phyloP scores from a whole-genome alignment of 2,329 filamentous ascomycete species.

The Cordyceps farinosa region DNA sequence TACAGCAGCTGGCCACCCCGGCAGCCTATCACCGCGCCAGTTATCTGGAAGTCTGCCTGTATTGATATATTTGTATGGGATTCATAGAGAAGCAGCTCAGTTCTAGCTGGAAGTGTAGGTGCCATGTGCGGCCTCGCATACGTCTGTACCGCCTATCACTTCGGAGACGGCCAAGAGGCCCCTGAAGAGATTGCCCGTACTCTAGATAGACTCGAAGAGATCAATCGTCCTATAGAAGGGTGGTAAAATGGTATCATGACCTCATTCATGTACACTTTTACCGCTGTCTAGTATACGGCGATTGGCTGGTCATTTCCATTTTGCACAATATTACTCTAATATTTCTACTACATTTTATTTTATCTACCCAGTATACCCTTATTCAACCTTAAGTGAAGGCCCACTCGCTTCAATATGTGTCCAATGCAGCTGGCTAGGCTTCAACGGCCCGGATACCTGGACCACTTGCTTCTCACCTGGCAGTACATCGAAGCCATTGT shows the following conservation, averaged over 20 bases:
- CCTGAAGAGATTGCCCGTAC: slow-evolving; percentile 66
- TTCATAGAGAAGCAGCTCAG: slow-evolving; percentile 24
- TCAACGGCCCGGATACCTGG: slow-evolving; percentile 16
- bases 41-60: slow-evolving; percentile 53
- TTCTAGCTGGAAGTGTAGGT: slow-evolving; percentile 43
- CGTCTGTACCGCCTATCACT: slow-evolving; percentile 77
- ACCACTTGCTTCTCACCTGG: slow-evolving; percentile 40
- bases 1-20: slow-evolving; percentile 76
- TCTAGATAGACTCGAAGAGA: slow-evolving; percentile 66
- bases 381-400: slow-evolving; percentile 11
- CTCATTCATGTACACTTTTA: slow-evolving; percentile 73
- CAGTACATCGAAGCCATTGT: slow-evolving; percentile 57
- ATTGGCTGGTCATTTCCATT: slow-evolving; percentile 38
- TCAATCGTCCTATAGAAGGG: slow-evolving; percentile 63
- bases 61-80: neutral
- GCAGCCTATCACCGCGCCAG: slow-evolving; percentile 82
- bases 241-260: slow-evolving; percentile 67
- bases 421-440: slow-evolving; percentile 18
- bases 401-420: slow-evolving; percentile 21
- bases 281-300: slow-evolving; percentile 68
- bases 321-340: too few relatives aligned
- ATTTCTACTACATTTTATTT: neutral
- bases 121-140: slow-evolving; percentile 48
- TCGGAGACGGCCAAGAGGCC: slow-evolving; percentile 63
- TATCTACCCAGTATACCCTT: neutral